phyloP scores from a whole-genome alignment of 306 rosid genomes.

The Potentilla sterilis region DNA sequence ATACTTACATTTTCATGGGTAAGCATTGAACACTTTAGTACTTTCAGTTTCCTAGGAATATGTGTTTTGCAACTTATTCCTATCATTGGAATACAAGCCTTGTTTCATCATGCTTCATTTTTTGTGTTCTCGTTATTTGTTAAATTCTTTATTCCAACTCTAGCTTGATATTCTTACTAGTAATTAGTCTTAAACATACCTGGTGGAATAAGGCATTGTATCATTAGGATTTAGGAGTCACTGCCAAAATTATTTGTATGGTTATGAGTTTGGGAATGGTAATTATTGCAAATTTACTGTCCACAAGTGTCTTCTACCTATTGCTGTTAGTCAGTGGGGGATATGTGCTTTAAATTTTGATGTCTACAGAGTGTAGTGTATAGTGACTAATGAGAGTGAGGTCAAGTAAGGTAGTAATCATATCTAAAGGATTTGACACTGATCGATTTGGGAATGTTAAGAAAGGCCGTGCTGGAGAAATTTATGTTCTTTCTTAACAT shows the following conservation, averaged over 20 bases:
- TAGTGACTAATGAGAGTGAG: no score
- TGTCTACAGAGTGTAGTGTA: neutral
- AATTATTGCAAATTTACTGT: neutral
- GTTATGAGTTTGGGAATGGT: neutral
- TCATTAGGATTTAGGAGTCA: neutral
- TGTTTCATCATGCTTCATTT: neutral
- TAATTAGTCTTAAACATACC: neutral
- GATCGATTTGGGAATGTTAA: neutral
- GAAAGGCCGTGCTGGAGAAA: neutral
- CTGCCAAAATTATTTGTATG: neutral
- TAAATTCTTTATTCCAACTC: neutral
- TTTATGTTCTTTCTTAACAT: no score
- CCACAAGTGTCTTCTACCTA: neutral
- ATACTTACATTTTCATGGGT: neutral
- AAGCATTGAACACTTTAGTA: neutral
- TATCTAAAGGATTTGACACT: neutral
- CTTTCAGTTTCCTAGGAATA: neutral
- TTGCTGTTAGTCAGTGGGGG: neutral
- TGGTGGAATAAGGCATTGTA: neutral
- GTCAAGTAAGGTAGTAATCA: neutral
- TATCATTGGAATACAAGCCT: neutral
- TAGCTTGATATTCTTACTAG: neutral
- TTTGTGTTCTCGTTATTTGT: neutral
- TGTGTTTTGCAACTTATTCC: neutral
- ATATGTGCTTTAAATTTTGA: neutral